These are phyloP conservation scores for Suillus plorans DNA, from an alignment of 768 basidiomycete genomes.

Conservation along the genomic window DNA sequence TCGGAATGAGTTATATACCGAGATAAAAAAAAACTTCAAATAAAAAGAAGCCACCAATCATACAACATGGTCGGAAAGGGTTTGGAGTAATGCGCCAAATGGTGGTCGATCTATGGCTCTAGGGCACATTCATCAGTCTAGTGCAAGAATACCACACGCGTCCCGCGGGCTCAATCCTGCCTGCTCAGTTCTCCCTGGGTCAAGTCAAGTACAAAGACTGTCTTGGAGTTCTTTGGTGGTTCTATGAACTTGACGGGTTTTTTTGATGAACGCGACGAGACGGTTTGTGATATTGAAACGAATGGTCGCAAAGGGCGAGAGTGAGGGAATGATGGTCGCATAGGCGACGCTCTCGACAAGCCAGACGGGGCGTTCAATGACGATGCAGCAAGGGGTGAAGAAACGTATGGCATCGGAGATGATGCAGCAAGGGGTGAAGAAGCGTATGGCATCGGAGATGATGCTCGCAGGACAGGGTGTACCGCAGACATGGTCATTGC, in stretches of 20 bases:
- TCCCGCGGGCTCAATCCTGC: slow-evolving; percentile 42
- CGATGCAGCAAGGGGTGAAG: slow-evolving; percentile 62
- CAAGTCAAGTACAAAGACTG: slow-evolving; percentile 73
- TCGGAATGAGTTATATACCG: slow-evolving; percentile 5
- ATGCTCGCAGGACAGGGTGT: slow-evolving; percentile 23
- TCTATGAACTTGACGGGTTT: slow-evolving; percentile 75
- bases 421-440: slow-evolving; percentile 64
- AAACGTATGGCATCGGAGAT: slow-evolving; percentile 45
- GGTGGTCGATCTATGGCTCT: background rate
- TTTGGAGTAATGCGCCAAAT: background rate
- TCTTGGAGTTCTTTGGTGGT: slow-evolving; percentile 70
- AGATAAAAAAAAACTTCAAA: slow-evolving; percentile 1
- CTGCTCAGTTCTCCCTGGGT: slow-evolving; percentile 83
- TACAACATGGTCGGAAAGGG: background rate
- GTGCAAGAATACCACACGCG: background rate
- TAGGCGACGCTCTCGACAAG: slow-evolving; percentile 34
- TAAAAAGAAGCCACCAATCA: background rate
- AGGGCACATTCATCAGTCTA: background rate
- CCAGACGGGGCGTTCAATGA: slow-evolving; percentile 32
- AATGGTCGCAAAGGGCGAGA: slow-evolving; percentile 83
- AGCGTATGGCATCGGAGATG: slow-evolving; percentile 42
- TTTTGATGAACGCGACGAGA: slow-evolving; percentile 27
- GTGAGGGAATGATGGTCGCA: slow-evolving; percentile 57
- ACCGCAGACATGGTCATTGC: slow-evolving; percentile 43
- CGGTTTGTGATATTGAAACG: slow-evolving; percentile 48